phyloP scores from a whole-genome alignment of 768 basidiomycete species.

The Hygrocybe punicea region DNA sequence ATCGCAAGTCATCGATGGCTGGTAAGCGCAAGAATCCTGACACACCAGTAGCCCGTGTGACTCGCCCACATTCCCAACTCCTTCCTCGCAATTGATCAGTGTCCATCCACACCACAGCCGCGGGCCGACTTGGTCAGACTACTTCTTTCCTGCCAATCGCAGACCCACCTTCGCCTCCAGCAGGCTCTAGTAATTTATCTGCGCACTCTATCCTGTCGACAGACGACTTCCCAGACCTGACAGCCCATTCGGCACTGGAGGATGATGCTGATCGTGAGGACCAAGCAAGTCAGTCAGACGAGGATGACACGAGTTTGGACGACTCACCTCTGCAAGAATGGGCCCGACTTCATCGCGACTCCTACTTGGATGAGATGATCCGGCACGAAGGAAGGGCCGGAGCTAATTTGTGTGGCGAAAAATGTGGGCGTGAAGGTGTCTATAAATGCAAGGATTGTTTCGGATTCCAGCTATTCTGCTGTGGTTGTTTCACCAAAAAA shows the following conservation, averaged over 20 bases:
- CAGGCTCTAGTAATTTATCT: neutral
- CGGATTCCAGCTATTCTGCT: neutral
- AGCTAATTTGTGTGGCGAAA: neutral
- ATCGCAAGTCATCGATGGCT: neutral
- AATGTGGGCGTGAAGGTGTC: neutral
- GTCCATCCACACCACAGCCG: neutral
- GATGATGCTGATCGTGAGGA: neutral
- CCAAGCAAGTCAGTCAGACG: neutral
- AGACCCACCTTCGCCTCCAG: neutral
- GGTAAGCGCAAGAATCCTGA: neutral
- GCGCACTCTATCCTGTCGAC: neutral
- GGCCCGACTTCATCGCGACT: neutral
- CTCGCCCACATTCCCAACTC: neutral
- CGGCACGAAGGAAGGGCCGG: conserved; percentile 1
- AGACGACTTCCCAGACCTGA: too few species aligned
- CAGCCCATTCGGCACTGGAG: too few species aligned
- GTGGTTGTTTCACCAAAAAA: neutral
- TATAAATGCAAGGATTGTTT: conserved; percentile 8
- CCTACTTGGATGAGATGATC: conserved; percentile 5
- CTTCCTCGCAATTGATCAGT: neutral
- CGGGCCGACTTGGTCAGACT: neutral
- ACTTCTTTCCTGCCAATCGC: neutral
- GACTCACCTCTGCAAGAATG: neutral
- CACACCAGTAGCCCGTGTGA: neutral
- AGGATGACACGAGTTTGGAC: neutral